Evolutionary conservation across 1,139 yeast genomes (phyloP).

Genomic region (Saccharomyces hybrid): DNA sequence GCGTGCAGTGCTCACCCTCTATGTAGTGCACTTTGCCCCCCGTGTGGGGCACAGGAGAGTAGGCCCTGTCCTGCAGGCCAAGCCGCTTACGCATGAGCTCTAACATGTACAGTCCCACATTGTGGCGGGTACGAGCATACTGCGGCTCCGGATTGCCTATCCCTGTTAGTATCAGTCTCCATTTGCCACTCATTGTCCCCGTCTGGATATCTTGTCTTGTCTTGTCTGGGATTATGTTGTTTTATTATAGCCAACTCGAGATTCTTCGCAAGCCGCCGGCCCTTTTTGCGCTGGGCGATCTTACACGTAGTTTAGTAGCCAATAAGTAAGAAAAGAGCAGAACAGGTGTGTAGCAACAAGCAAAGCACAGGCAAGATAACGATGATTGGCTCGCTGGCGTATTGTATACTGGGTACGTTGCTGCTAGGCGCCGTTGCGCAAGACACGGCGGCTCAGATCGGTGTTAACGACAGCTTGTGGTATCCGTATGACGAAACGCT

Average conservation of each 20-base stretch:
- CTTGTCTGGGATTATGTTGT: not conserved
- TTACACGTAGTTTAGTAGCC: not conserved
- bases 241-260: not conserved
- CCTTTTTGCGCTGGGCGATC: conserved; percentile 1
- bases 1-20: conserved; percentile 7
- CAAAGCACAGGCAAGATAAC: not conserved
- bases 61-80: conserved; percentile 13
- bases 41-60: not conserved
- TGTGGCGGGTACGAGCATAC: conserved; percentile 61
- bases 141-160: conserved; percentile 72
- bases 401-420: not conserved
- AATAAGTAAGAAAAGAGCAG: not conserved
- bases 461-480: conserved; percentile 6
- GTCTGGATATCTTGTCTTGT: not conserved
- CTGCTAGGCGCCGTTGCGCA: not conserved
- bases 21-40: conserved; percentile 8
- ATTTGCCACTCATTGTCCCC: not conserved
- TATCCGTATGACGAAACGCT: conserved; percentile 54
- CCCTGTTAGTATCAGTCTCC: conserved; percentile 38
- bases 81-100: conserved; percentile 16
- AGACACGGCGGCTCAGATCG: not conserved
- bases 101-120: conserved; percentile 44
- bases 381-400: not conserved
- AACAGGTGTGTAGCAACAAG: not conserved
- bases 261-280: not conserved